A percentile compares a stretch with the other conserved stretches of the same genome.
Conservation (phyloP, 2,329 filamentous ascomycete genomes). For the Venturia pyrina region DNA sequence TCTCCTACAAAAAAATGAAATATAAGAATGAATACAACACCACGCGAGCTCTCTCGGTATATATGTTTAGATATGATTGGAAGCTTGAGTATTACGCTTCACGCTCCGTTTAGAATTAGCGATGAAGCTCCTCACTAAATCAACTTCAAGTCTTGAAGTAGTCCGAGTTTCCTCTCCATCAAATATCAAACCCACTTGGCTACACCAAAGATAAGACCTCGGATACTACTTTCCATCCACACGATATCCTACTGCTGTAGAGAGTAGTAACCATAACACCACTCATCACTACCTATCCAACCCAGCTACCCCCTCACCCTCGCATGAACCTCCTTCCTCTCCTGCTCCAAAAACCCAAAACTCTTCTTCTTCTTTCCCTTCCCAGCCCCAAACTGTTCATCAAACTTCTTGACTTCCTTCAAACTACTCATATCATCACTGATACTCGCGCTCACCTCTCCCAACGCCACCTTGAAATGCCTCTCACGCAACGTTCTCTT, state of each 20-base stretch:
- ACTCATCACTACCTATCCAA: no score
- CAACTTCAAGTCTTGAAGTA: no score
- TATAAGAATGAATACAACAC: no score
- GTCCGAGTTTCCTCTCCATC: no score
- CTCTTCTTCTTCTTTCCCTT: conserved; percentile 55
- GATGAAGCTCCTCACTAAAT: no score
- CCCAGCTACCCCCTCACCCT: conserved; percentile 21
- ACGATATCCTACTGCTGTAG: background rate
- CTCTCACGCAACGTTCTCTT: conserved; percentile 52
- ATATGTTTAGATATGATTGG: no score
- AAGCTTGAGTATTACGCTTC: no score
- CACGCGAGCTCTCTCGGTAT: no score
- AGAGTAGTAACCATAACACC: background rate
- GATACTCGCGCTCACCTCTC: conserved; percentile 85
- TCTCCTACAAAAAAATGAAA: no score
- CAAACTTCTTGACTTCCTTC: conserved; percentile 83
- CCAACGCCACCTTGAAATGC: conserved; percentile 79
- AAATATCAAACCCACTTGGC: no score
- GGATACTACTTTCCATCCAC: background rate
- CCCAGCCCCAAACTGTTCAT: conserved; percentile 85
- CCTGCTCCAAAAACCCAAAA: conserved; percentile 38
- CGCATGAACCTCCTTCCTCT: conserved; percentile 23
- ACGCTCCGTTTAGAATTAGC: no score
- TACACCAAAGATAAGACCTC: no score
- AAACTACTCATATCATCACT: conserved; percentile 87